A percentile compares a stretch with the other conserved stretches of the same genome.
These are phyloP conservation scores for Teunomyces lycoperdinae DNA, from an alignment of 805 yeast genomes.

Conservation along the genomic window DNA sequence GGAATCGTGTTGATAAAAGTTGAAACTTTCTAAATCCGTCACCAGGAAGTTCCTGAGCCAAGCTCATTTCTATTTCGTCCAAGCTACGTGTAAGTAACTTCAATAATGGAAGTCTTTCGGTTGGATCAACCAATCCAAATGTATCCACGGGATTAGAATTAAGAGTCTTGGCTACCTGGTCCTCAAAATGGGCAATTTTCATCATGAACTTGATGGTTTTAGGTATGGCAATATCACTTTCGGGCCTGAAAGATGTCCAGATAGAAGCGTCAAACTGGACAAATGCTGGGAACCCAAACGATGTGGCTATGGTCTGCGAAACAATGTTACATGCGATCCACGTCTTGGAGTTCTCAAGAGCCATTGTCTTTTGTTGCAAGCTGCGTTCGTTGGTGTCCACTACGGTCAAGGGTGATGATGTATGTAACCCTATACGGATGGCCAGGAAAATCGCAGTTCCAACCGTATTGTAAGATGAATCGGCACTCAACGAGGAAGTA, in stretches of 20 bases:
- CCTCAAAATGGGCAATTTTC: slow-evolving; percentile 81
- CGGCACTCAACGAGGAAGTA: slow-evolving; percentile 91
- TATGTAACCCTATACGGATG: slow-evolving; percentile 83
- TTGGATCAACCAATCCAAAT: slow-evolving; percentile 59
- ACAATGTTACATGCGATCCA: slow-evolving; percentile 94
- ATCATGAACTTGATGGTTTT: slow-evolving; percentile 68
- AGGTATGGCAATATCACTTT: slow-evolving; percentile 38
- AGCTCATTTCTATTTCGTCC: slow-evolving; percentile 68
- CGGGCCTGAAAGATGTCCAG: slow-evolving; percentile 48
- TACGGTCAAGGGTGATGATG: slow-evolving; percentile 35
- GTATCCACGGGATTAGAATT: slow-evolving; percentile 68
- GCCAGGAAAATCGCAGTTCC: slow-evolving; percentile 94
- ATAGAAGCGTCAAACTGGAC: slow-evolving; percentile 78
- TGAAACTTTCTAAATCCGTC: slow-evolving; percentile 73
- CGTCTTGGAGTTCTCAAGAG: slow-evolving; percentile 79
- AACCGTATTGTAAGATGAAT: slow-evolving; percentile 91
- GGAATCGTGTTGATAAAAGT: slow-evolving; percentile 73
- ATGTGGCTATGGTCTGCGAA: slow-evolving; percentile 84
- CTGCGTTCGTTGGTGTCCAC: slow-evolving; percentile 1
- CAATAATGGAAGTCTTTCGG: slow-evolving; percentile 73
- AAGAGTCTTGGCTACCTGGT: slow-evolving; percentile 75
- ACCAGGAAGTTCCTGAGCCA: slow-evolving; percentile 39
- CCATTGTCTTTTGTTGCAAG: slow-evolving; percentile 38
- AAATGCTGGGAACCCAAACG: slow-evolving; percentile 93
- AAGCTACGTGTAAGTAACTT: slow-evolving; percentile 68